Evolutionary conservation across 352 stramenopile genomes (phyloP).

Genomic region (Phytophthora sp.): DNA sequence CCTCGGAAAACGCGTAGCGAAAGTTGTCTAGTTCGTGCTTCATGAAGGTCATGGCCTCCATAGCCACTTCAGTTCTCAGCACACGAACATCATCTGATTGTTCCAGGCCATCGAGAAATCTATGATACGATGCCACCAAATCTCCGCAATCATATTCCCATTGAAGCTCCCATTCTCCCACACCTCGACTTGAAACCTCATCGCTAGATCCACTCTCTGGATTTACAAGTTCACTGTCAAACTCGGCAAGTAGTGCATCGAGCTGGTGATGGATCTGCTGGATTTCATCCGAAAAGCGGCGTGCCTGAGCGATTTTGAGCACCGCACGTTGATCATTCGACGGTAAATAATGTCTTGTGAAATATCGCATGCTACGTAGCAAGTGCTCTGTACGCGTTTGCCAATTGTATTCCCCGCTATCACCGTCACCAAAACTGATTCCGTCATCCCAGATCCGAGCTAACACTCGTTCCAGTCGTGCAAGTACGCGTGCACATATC

Average conservation of each 20-base stretch:
- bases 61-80: conserved; percentile 6
- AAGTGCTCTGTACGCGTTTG: conserved; percentile 42
- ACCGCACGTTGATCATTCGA: conserved; percentile 20
- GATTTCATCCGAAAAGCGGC: conserved; percentile 41
- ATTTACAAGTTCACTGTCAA: conserved; percentile 19
- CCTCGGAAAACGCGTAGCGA: conserved; percentile 28
- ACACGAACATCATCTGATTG: background rate
- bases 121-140: conserved; percentile 26
- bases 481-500: conserved; percentile 34
- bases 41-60: conserved; percentile 35
- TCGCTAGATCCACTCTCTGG: conserved; percentile 1
- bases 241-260: conserved; percentile 35
- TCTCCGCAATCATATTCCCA: conserved; percentile 35
- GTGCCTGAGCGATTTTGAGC: conserved; percentile 30
- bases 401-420: conserved; percentile 33
- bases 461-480: conserved; percentile 34
- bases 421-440: conserved; percentile 24
- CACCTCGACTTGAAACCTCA: conserved; percentile 6
- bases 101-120: conserved; percentile 21
- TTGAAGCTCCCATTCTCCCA: conserved; percentile 28
- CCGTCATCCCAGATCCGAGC: conserved; percentile 36
- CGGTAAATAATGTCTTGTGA: conserved; percentile 31
- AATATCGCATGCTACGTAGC: conserved; percentile 36
- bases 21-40: conserved; percentile 40
- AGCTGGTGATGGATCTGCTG: conserved; percentile 34